Evolutionary conservation across 495 filamentous ascomycete species (phyloP).

Genomic region (Penicillium cataractarum): DNA sequence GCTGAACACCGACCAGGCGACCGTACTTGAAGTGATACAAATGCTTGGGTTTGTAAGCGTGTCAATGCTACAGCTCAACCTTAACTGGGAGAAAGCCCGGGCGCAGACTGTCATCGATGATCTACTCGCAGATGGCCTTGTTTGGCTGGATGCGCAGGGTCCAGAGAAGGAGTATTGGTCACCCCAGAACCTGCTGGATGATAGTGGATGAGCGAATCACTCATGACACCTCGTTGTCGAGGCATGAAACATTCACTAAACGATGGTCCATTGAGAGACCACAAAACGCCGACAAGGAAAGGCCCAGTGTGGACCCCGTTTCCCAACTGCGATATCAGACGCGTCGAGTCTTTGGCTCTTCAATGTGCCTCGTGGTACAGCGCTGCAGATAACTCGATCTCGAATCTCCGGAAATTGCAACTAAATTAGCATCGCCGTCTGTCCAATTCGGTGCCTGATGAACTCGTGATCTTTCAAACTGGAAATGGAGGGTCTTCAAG

Average conservation of each 20-base stretch:
- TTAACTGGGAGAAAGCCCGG: slow-evolving; percentile 82
- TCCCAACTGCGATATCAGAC: background rate
- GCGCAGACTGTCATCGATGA: slow-evolving; percentile 90
- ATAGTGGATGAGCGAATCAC: slow-evolving; percentile 37
- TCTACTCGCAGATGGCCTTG: slow-evolving; percentile 83
- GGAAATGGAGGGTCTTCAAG: background rate
- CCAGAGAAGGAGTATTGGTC: slow-evolving; percentile 96
- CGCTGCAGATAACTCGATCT: no score
- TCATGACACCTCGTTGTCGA: background rate
- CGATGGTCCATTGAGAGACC: background rate
- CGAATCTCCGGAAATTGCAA: no score
- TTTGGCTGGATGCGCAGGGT: slow-evolving; percentile 91
- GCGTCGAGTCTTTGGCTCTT: background rate
- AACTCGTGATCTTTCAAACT: background rate
- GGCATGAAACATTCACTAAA: background rate
- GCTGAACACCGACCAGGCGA: slow-evolving; percentile 91
- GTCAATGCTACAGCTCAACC: slow-evolving; percentile 90
- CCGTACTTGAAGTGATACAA: slow-evolving; percentile 84
- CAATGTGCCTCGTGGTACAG: background rate
- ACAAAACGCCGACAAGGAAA: background rate
- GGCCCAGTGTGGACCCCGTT: background rate
- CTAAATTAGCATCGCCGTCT: no score
- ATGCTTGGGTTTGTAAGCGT: slow-evolving; percentile 86
- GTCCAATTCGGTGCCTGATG: background rate
- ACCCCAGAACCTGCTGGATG: slow-evolving; percentile 57